Evolutionary conservation across 441 rosid genomes (phyloP).

Genomic region (Gossypium schwendimanii): DNA sequence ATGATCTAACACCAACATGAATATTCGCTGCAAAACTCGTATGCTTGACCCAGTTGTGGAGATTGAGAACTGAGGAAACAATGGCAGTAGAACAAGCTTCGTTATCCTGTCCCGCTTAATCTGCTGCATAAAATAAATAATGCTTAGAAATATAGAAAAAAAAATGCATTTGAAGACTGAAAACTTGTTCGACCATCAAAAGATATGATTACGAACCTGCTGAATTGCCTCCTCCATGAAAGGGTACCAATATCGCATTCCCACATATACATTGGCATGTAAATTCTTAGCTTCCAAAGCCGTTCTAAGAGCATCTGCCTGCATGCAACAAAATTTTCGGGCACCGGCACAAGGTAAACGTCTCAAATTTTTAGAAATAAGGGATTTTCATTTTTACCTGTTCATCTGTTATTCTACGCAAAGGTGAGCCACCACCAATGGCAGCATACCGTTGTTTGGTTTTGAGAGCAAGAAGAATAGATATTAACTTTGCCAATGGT

Average conservation of each 20-base stretch:
- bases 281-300: slow-evolving; percentile 61
- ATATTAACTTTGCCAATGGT: slow-evolving; percentile 72
- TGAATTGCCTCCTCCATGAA: slow-evolving; percentile 87
- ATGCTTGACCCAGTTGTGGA: slow-evolving; percentile 97
- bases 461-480: slow-evolving; percentile 77
- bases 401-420: slow-evolving; percentile 82
- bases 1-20: slow-evolving; percentile 37
- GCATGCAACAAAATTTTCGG: slow-evolving; percentile 34
- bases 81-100: slow-evolving; percentile 85
- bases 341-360: background rate
- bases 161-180: background rate
- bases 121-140: slow-evolving; percentile 28
- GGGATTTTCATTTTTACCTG: slow-evolving; percentile 34
- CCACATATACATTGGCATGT: slow-evolving; percentile 61
- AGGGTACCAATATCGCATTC: slow-evolving; percentile 88
- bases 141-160: background rate
- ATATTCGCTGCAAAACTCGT: slow-evolving; percentile 65
- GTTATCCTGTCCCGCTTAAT: slow-evolving; percentile 77
- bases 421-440: slow-evolving; percentile 92
- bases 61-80: slow-evolving; percentile 90
- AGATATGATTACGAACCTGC: slow-evolving; percentile 39
- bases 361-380: background rate
- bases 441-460: slow-evolving; percentile 94
- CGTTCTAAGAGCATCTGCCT: slow-evolving; percentile 62
- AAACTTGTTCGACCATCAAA: background rate